Conservation (phyloP, 345 rosid genomes). For the Eucalyptus pauciflora region DNA sequence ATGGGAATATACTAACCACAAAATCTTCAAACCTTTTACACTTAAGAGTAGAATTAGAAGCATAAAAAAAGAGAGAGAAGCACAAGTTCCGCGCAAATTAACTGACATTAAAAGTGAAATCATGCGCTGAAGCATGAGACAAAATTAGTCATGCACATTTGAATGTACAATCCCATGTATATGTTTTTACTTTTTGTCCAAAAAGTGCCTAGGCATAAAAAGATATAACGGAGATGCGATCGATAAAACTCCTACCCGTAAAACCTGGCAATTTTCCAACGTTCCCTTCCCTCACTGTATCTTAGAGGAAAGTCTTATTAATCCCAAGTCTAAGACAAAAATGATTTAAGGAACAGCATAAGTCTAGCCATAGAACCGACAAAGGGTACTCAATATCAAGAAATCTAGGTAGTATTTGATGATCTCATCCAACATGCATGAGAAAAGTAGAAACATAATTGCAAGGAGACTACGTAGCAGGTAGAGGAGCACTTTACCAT, state of each 20-base stretch:
- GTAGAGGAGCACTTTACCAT: not conserved
- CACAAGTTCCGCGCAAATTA: not conserved
- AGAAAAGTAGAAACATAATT: not conserved
- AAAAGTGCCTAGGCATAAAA: not conserved
- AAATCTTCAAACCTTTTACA: not conserved
- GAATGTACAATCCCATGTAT: not conserved
- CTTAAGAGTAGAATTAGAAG: not conserved
- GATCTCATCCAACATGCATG: not conserved
- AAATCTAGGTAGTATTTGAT: not conserved
- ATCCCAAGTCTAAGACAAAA: not conserved
- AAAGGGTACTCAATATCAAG: not conserved
- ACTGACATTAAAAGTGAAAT: not conserved
- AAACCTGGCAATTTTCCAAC: slow-evolving; percentile 82
- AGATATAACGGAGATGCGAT: not conserved
- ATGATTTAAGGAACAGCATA: not conserved
- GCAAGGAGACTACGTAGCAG: not conserved
- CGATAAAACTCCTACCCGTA: slow-evolving; percentile 33
- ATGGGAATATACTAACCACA: not conserved
- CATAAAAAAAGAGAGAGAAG: not conserved
- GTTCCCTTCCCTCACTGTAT: slow-evolving; percentile 85
- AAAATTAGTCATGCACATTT: not conserved
- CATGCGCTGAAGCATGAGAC: not conserved
- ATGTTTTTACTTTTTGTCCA: not conserved
- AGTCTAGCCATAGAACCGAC: not conserved
- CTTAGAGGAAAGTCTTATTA: not conserved